Percentiles rank a stretch among this genome's conserved stretches.
phyloP scores from a whole-genome alignment of 2,329 filamentous ascomycete genomes.

The Pyrenochaeta sp. region DNA sequence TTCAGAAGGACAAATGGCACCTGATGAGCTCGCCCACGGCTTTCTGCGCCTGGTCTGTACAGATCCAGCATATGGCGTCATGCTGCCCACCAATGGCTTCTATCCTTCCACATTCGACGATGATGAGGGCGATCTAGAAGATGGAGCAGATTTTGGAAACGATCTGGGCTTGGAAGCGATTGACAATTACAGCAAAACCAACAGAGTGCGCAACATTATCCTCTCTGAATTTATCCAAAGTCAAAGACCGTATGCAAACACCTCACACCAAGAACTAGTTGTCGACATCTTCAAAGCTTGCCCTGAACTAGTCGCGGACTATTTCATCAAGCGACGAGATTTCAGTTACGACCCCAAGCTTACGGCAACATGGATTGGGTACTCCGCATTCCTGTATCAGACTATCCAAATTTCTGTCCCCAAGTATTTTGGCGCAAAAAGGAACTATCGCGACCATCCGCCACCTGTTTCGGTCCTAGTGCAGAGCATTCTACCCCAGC shows the following conservation, averaged over 20 bases:
- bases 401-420: slow-evolving; percentile 79
- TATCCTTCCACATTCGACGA: slow-evolving; percentile 77
- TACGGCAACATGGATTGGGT: slow-evolving; percentile 93
- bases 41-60: slow-evolving; percentile 82
- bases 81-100: slow-evolving; percentile 81
- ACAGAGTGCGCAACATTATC: slow-evolving; percentile 80
- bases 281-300: slow-evolving; percentile 80
- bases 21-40: slow-evolving; percentile 75
- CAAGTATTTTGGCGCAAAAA: slow-evolving; percentile 71
- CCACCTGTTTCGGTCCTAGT: slow-evolving; percentile 81
- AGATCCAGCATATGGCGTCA: slow-evolving; percentile 73
- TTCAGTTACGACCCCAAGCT: slow-evolving; percentile 92
- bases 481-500: slow-evolving; percentile 85
- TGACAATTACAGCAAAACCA: slow-evolving; percentile 72
- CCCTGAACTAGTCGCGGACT: slow-evolving; percentile 87
- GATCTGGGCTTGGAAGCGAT: slow-evolving; percentile 74
- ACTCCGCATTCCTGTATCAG: slow-evolving; percentile 86
- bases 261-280: slow-evolving; percentile 81
- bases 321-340: slow-evolving; percentile 77
- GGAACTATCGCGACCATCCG: slow-evolving; percentile 70
- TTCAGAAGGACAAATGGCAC: slow-evolving; percentile 57
- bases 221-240: slow-evolving; percentile 80
- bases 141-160: slow-evolving; percentile 58
- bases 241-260: slow-evolving; percentile 83
- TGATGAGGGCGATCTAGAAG: slow-evolving; percentile 53